Conservation (phyloP, 2,329 filamentous ascomycete species). For the Sarocladiaceae sp. region DNA sequence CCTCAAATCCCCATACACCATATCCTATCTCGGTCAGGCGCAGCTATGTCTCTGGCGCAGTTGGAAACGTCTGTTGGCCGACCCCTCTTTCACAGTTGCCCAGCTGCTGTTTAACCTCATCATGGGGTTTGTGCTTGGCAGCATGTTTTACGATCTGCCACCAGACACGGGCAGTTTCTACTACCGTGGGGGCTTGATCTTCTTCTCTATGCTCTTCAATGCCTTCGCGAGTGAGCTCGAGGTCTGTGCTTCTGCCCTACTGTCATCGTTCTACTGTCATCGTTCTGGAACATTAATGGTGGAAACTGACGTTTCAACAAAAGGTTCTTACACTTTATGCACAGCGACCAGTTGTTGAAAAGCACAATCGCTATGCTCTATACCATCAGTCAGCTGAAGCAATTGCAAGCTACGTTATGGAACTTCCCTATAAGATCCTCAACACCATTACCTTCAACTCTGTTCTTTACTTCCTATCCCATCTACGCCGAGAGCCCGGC, state of each 20-base stretch:
- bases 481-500: conserved; percentile 37
- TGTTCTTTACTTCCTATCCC: conserved; percentile 45
- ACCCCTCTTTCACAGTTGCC: conserved; percentile 39
- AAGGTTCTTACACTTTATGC: conserved; percentile 34
- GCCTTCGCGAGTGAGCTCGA: conserved; percentile 34
- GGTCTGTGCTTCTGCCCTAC: too few relatives aligned
- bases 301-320: too few relatives aligned
- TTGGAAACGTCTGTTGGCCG: conserved; percentile 32
- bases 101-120: conserved; percentile 40
- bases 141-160: conserved; percentile 43
- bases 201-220: conserved; percentile 46
- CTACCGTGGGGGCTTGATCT: conserved; percentile 39
- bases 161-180: conserved; percentile 38
- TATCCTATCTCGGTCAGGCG: conserved; percentile 43
- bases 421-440: conserved; percentile 39
- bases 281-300: too few relatives aligned
- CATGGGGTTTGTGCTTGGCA: conserved; percentile 44
- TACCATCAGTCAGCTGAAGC: conserved; percentile 32
- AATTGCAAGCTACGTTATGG: conserved; percentile 31
- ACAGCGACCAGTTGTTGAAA: conserved; percentile 33
- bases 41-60: conserved; percentile 36
- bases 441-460: conserved; percentile 37
- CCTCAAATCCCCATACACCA: conserved; percentile 42
- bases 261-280: too few relatives aligned
- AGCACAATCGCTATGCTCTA: conserved; percentile 34